phyloP scores from a whole-genome alignment of 345 rosid genomes.

The Eucalyptus curtisii region DNA sequence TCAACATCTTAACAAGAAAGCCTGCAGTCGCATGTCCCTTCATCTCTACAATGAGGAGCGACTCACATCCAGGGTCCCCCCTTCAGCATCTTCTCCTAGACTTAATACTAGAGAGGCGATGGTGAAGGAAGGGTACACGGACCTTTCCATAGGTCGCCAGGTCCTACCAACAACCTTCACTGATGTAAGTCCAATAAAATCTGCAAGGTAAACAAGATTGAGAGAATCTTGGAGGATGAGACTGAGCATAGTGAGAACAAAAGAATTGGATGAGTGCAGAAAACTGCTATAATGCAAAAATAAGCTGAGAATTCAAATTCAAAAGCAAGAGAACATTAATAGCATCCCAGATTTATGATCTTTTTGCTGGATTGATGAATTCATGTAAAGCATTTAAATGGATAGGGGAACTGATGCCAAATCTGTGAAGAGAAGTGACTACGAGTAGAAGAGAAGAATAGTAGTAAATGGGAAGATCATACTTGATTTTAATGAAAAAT shows the following conservation, averaged over 20 bases:
- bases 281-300: too few species aligned
- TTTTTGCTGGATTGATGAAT: background rate
- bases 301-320: background rate
- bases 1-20: background rate
- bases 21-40: background rate
- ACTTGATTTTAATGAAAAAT: background rate
- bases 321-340: rapidly evolving
- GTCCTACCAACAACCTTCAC: background rate
- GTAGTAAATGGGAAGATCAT: background rate
- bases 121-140: background rate
- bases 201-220: background rate
- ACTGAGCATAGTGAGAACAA: too few species aligned
- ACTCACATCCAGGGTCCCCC: background rate
- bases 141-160: background rate
- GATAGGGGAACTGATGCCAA: background rate
- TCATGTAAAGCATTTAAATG: background rate
- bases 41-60: background rate
- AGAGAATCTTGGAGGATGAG: background rate
- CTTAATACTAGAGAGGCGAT: rapidly evolving
- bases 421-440: background rate
- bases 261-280: too few species aligned
- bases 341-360: too few species aligned
- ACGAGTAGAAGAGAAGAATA: background rate
- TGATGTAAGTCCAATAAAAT: background rate
- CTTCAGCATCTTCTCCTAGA: background rate